Evolutionary conservation across 768 basidiomycete species (phyloP).

Genomic region (Clitopilus hobsonii): DNA sequence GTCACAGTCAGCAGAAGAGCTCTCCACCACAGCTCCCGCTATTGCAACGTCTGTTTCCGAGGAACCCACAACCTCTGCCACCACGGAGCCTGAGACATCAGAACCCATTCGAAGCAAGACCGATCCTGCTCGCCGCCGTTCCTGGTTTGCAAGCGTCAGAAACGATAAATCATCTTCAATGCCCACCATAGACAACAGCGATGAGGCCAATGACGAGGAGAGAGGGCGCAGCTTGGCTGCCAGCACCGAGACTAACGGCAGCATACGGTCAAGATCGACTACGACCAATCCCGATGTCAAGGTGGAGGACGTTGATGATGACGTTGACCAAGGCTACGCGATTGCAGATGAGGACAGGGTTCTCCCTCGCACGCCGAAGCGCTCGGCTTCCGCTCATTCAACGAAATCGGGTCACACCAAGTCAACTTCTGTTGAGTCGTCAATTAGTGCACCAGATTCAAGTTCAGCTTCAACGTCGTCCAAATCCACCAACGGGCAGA

Average conservation of each 20-base stretch:
- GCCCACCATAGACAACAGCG: constrained; percentile 15
- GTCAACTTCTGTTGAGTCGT: constrained; percentile 16
- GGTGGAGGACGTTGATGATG: background rate
- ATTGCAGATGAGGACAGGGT: background rate
- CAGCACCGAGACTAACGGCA: constrained; percentile 16
- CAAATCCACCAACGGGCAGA: constrained; percentile 28
- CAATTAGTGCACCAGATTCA: constrained; percentile 15
- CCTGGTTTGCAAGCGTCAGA: constrained; percentile 51
- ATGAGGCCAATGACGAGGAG: constrained; percentile 17
- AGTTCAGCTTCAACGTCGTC: constrained; percentile 29
- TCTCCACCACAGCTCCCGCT: constrained; percentile 6
- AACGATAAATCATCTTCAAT: constrained; percentile 28
- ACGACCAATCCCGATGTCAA: constrained; percentile 20
- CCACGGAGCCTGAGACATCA: constrained; percentile 6
- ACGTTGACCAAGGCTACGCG: background rate
- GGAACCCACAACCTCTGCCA: constrained; percentile 5
- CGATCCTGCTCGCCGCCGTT: constrained; percentile 34
- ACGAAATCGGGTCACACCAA: constrained; percentile 30
- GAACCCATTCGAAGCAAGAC: constrained; percentile 23
- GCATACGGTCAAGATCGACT: constrained; percentile 28
- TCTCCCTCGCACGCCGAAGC: constrained; percentile 20
- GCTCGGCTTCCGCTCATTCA: constrained; percentile 44
- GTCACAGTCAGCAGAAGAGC: constrained; percentile 17
- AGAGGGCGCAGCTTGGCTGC: constrained; percentile 33
- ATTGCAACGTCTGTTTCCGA: constrained; percentile 7